Evolutionary conservation across 106 monocot genomes (phyloP).

Genomic region (Apostasia ramifera): DNA sequence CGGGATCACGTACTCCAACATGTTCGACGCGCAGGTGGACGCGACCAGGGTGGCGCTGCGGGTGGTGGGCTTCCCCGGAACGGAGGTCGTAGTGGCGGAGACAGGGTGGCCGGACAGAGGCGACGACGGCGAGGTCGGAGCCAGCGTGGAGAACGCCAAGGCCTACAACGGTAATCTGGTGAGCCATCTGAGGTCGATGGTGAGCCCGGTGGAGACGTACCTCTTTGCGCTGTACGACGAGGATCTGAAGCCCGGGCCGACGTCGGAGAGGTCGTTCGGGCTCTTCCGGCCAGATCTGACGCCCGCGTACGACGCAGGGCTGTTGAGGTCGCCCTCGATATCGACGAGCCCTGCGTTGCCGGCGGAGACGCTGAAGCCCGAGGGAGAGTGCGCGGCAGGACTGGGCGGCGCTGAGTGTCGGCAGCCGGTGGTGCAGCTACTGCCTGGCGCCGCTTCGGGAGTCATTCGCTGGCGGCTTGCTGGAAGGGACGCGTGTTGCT

Average conservation of each 20-base stretch:
- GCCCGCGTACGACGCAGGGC: conserved; percentile 52
- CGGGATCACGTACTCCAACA: conserved; percentile 65
- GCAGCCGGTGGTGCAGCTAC: background rate
- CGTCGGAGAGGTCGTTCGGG: conserved; percentile 78
- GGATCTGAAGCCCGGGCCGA: conserved; percentile 71
- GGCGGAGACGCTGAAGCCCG: background rate
- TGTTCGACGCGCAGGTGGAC: conserved; percentile 84
- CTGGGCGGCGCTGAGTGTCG: background rate
- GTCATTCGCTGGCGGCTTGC: background rate
- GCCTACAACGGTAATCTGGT: conserved; percentile 62
- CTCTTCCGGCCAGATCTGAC: conserved; percentile 52
- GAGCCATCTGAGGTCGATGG: conserved; percentile 49
- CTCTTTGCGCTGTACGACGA: conserved; percentile 88
- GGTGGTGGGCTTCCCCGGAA: conserved; percentile 35
- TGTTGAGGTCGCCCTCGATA: conserved; percentile 16
- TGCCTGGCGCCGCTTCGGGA: background rate
- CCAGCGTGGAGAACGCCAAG: conserved; percentile 65
- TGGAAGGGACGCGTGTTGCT: too few relatives aligned
- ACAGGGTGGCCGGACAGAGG: conserved; percentile 90
- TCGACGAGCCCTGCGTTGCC: background rate
- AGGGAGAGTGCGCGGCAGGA: background rate
- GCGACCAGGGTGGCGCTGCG: conserved; percentile 61
- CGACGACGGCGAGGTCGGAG: conserved; percentile 51
- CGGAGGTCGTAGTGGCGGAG: conserved; percentile 88
- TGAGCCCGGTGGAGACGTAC: conserved; percentile 70